Base-by-base conservation (phyloP, 2,329 filamentous ascomycete species). In the Colletotrichum acutatum region DNA sequence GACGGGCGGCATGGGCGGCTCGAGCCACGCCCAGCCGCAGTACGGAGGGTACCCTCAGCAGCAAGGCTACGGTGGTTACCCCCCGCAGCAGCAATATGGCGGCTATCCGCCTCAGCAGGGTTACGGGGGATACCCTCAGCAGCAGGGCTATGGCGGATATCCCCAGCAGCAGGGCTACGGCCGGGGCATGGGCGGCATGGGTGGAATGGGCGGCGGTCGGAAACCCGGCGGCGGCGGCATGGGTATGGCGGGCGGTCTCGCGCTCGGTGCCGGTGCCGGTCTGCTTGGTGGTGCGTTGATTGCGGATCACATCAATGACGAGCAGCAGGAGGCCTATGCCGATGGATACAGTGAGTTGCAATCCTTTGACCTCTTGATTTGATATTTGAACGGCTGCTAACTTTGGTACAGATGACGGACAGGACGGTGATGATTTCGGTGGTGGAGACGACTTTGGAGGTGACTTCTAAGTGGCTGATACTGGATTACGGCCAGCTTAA, bases 201-300 rank as follows among this genome's bases (percentile, higher is more conserved):
- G 86, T 5, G 88, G 88, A 2, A 85, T 76, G 74, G 75, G 76
- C 68, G 76, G 76, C 2, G 78, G 78, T 59, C 70, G 57, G 49
- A 74, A 62, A 52, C 68, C 67, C 28, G 81, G 82, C 63, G 83
- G 84, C 30, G 83, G 82, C 57, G 81, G 82, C 46, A 77, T 80
- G 77, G 94, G 94, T n/a, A 87, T 89, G 72, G 90, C 88, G 1
- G 94, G 94, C 60, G 94, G 92, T 64, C 90, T 92, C 9, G 94
- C 94, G 26, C 84, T 97, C 56, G 95, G 95, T 84, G 82, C 94
- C 4, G 95, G 95, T 76, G 95, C 93, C 75, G 95, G 95, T 81
- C 79, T 98, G 79, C 78, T 98, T 1, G 95, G 95, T 77, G 95
- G 95, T 68, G 89, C 90, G 74, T 74, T 97, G 78, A 82, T 97